Percentiles rank a stretch among this genome's conserved stretches.
Conservation (phyloP, 2,329 filamentous ascomycete genomes). For the Fusarium sp. region DNA sequence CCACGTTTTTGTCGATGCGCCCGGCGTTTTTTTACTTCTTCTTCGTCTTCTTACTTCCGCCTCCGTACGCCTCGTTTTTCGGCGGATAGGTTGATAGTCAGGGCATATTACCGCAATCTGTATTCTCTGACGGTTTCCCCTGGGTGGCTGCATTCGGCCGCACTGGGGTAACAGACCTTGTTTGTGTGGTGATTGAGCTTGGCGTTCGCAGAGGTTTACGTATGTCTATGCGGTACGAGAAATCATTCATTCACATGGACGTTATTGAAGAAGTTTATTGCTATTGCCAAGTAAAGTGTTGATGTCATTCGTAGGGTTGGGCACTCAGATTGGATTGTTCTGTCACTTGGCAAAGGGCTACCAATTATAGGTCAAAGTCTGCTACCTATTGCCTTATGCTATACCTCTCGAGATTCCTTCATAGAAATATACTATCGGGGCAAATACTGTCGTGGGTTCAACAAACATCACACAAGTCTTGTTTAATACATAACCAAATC, state of each 20-base stretch:
- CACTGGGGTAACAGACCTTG: conserved; percentile 12
- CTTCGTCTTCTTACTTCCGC: background rate
- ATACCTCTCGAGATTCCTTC: no score
- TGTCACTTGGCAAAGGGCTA: background rate
- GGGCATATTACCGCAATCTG: conserved; percentile 21
- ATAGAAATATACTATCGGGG: no score
- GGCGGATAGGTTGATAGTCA: conserved; percentile 20
- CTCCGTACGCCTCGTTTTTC: background rate
- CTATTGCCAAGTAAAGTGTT: background rate
- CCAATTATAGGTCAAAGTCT: no score
- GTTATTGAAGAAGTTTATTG: background rate
- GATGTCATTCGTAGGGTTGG: background rate
- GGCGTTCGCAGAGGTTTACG: background rate
- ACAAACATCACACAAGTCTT: background rate
- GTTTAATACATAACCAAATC: background rate
- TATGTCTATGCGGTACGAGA: background rate
- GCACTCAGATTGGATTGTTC: no score
- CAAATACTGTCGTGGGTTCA: background rate
- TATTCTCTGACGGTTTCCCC: background rate
- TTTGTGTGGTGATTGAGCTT: background rate
- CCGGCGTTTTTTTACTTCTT: background rate
- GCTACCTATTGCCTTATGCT: no score
- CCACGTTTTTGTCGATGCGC: conserved; percentile 15
- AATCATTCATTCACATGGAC: background rate
- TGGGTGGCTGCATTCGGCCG: conserved; percentile 26